Percentiles rank a stretch among this genome's conserved stretches.
Conservation (phyloP, 306 rosid genomes). For the Prunus armeniaca region DNA sequence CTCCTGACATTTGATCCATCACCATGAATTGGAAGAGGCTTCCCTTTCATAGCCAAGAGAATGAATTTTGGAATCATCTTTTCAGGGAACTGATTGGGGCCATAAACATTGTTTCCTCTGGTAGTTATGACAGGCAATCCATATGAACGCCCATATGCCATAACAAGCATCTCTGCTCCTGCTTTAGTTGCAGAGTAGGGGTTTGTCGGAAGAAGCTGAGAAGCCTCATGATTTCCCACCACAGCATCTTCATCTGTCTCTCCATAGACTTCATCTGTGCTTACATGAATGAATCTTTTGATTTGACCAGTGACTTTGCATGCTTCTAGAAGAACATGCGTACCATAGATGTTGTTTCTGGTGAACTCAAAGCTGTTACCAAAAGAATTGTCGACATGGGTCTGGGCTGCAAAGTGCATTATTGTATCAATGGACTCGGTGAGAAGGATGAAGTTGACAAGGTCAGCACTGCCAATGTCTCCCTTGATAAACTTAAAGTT, state of each 20-base stretch:
- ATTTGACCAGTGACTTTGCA: slow-evolving; percentile 49
- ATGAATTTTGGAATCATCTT: slow-evolving; percentile 58
- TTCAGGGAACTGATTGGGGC: slow-evolving; percentile 61
- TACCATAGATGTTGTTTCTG: slow-evolving; percentile 57
- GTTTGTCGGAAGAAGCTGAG: slow-evolving; percentile 63
- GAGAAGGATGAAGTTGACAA: slow-evolving; percentile 51
- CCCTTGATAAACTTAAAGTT: slow-evolving; percentile 60
- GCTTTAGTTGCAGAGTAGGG: slow-evolving; percentile 66
- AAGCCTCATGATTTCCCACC: slow-evolving; percentile 63
- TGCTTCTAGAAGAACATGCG: slow-evolving; percentile 64
- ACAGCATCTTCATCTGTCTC: slow-evolving; percentile 60
- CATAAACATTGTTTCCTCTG: slow-evolving; percentile 60
- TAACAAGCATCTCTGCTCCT: slow-evolving; percentile 65
- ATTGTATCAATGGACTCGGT: slow-evolving; percentile 55
- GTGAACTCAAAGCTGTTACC: slow-evolving; percentile 66
- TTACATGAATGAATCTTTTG: slow-evolving; percentile 58
- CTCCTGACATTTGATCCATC: slow-evolving; percentile 67
- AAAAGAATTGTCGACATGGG: slow-evolving; percentile 60
- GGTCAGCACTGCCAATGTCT: slow-evolving; percentile 52
- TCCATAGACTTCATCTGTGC: slow-evolving; percentile 64
- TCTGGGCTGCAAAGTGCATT: slow-evolving; percentile 72
- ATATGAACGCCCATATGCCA: slow-evolving; percentile 61
- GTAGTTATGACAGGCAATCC: slow-evolving; percentile 59
- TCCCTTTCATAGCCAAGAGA: slow-evolving; percentile 57
- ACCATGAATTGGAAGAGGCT: slow-evolving; percentile 57